phyloP scores from a whole-genome alignment of 306 rosid genomes.

The Adenanthera pavonina region DNA sequence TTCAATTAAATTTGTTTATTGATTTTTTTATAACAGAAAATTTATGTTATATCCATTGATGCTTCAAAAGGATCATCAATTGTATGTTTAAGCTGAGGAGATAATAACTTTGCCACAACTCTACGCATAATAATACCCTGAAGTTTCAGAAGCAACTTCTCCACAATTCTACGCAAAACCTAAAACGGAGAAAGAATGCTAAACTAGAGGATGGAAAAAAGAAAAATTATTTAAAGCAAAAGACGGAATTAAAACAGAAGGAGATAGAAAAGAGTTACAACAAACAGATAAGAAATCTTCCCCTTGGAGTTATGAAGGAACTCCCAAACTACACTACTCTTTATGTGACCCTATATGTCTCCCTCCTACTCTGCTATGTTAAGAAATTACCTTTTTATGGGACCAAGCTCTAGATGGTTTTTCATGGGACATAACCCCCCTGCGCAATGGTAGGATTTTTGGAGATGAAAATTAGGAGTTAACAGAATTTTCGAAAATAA shows the following conservation, averaged over 20 bases:
- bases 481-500: too few relatives aligned
- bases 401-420: too few relatives aligned
- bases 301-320: not conserved
- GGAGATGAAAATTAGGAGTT: too few relatives aligned
- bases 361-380: not conserved
- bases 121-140: not conserved
- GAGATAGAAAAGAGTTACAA: not conserved
- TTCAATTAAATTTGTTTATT: constrained; percentile 36
- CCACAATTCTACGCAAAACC: not conserved
- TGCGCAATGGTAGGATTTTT: too few relatives aligned
- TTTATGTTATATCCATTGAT: not conserved
- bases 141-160: not conserved
- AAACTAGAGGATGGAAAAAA: not conserved
- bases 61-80: not conserved
- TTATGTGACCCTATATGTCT: not conserved
- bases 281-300: not conserved
- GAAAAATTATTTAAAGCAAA: too few relatives aligned
- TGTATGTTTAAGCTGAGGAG: not conserved
- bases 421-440: too few relatives aligned
- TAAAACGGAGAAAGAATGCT: not conserved
- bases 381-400: not conserved
- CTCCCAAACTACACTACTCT: not conserved
- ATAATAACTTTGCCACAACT: not conserved
- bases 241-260: not conserved
- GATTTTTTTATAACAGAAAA: constrained; percentile 13